Conservation (phyloP, 345 rosid species). For the Gossypium herbaceum region DNA sequence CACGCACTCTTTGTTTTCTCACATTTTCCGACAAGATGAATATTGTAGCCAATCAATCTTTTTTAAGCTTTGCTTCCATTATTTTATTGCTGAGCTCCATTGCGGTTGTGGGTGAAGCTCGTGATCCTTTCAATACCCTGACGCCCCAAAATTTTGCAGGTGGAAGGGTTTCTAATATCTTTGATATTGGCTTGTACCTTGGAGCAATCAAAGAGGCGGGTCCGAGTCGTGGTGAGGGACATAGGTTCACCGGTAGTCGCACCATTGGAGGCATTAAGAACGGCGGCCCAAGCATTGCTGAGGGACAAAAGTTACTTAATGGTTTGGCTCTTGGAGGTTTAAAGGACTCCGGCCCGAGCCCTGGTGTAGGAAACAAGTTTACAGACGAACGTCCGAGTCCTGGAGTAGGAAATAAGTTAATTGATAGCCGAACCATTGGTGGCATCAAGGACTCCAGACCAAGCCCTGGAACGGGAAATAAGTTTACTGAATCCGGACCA, state of each 20-base stretch:
- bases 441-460: not conserved
- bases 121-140: constrained; percentile 33
- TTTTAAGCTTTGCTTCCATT: constrained; percentile 5
- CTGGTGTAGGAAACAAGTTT: constrained; percentile 19
- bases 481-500: not conserved
- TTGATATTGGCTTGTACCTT: constrained; percentile 22
- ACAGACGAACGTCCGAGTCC: constrained; percentile 18
- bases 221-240: constrained; percentile 27
- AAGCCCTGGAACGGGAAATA: not conserved
- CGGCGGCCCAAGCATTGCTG: constrained; percentile 22
- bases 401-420: constrained; percentile 16
- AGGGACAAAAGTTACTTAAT: constrained; percentile 2
- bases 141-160: constrained; percentile 12
- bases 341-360: constrained; percentile 17
- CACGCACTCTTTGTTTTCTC: not conserved
- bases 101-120: constrained; percentile 29
- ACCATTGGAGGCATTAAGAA: constrained; percentile 23
- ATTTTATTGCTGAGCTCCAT: constrained; percentile 12
- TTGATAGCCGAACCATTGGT: not conserved
- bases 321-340: constrained; percentile 12
- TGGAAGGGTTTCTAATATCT: constrained; percentile 24
- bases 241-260: not conserved
- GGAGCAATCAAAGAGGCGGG: constrained; percentile 10
- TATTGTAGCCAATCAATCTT: constrained; percentile 14
- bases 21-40: constrained; percentile 16